Evolutionary conservation across 192 early-diverging fungal genomes (phyloP).

Genomic region (Rhizoclosmatium sp.): DNA sequence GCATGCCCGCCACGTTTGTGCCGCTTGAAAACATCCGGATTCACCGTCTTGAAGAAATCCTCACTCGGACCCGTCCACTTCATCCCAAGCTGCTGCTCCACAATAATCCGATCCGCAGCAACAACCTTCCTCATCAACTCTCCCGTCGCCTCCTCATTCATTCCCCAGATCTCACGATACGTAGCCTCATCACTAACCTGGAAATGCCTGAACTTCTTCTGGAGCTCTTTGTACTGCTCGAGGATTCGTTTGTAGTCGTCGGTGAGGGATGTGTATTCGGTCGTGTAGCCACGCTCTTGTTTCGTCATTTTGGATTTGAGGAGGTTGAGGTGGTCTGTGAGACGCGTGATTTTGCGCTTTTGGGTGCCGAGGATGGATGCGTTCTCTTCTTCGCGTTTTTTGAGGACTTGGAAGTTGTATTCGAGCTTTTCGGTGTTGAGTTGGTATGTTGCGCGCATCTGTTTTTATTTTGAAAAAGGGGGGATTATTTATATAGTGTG

Average conservation of each 20-base stretch:
- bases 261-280: conserved; percentile 57
- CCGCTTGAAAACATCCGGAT: conserved; percentile 43
- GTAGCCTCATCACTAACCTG: conserved; percentile 56
- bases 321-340: conserved; percentile 65
- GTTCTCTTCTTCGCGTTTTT: conserved; percentile 71
- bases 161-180: conserved; percentile 60
- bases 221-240: conserved; percentile 68
- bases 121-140: conserved; percentile 64
- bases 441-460: conserved; percentile 69
- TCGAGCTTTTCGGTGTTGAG: conserved; percentile 70
- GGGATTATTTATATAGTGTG: neutral
- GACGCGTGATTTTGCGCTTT: conserved; percentile 64
- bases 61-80: conserved; percentile 53
- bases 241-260: conserved; percentile 68
- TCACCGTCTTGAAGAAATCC: conserved; percentile 54
- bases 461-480: neutral
- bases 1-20: neutral
- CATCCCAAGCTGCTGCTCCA: conserved; percentile 67
- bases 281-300: conserved; percentile 60
- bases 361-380: conserved; percentile 64
- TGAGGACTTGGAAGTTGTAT: conserved; percentile 70
- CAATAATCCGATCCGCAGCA: conserved; percentile 62
- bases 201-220: conserved; percentile 70
- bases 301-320: conserved; percentile 62
- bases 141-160: conserved; percentile 63